Conservation (phyloP, 257 asterid genomes). For the Penstemon eatonii region DNA sequence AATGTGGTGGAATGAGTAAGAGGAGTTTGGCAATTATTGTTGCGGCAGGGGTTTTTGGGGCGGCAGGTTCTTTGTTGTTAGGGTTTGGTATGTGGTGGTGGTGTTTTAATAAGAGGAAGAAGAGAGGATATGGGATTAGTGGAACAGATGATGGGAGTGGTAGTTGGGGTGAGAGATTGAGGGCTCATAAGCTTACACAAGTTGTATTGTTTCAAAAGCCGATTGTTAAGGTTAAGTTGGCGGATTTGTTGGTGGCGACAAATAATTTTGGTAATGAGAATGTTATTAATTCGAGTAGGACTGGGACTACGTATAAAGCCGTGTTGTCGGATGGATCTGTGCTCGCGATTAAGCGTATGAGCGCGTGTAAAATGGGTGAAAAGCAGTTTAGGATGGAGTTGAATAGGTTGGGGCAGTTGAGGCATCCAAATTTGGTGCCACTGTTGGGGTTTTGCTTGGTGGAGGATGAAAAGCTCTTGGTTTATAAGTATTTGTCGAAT, state of each 20-base stretch:
- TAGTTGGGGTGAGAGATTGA: conserved; percentile 66
- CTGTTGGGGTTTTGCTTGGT: conserved; percentile 83
- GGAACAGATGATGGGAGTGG: conserved; percentile 48
- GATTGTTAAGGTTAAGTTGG: conserved; percentile 79
- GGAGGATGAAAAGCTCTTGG: conserved; percentile 90
- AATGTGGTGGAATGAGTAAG: conserved; percentile 84
- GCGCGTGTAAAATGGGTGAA: conserved; percentile 66
- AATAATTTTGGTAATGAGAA: conserved; percentile 57
- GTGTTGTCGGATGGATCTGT: conserved; percentile 77
- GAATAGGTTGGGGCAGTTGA: conserved; percentile 82
- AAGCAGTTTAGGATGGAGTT: conserved; percentile 80
- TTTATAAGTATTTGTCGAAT: conserved; percentile 73
- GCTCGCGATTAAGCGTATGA: conserved; percentile 68
- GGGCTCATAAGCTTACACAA: conserved; percentile 76
- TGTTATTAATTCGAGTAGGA: conserved; percentile 61
- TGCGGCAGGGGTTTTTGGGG: conserved; percentile 88
- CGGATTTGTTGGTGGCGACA: conserved; percentile 71
- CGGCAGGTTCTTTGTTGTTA: conserved; percentile 72
- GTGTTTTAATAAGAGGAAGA: conserved; percentile 59
- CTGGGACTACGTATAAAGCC: conserved; percentile 82
- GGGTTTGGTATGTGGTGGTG: conserved; percentile 89
- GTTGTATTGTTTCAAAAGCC: conserved; percentile 84
- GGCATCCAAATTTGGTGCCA: conserved; percentile 97
- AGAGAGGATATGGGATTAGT: conserved; percentile 55
- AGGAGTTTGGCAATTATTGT: conserved; percentile 69